Percentiles rank a stretch among this genome's conserved stretches.
These are phyloP conservation scores for Cinnamomum chago DNA, from an alignment of 164 flowering plant species.

Conservation along the genomic window DNA sequence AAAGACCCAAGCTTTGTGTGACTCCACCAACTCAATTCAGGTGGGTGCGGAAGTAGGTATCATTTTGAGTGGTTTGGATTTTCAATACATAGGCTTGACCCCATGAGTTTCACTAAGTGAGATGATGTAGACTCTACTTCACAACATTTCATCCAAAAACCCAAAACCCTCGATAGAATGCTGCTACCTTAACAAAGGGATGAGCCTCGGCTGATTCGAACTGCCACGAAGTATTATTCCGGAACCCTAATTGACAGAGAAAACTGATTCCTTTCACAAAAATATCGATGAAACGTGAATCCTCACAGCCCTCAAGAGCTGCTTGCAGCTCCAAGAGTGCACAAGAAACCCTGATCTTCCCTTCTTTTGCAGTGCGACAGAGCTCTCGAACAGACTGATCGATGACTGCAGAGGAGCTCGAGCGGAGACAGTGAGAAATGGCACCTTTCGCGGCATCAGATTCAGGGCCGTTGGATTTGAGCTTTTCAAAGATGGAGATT, in stretches of 20 bases:
- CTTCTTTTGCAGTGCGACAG: slow-evolving; percentile 62
- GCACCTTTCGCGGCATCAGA: slow-evolving; percentile 52
- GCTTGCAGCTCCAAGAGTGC: slow-evolving; percentile 84
- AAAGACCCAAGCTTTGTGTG: too few species aligned
- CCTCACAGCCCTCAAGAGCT: slow-evolving; percentile 56
- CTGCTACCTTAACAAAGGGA: slow-evolving; percentile 68
- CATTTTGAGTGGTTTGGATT: too few species aligned
- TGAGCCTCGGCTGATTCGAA: slow-evolving; percentile 43
- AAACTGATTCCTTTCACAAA: slow-evolving; percentile 72
- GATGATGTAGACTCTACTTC: too few species aligned
- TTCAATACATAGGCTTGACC: too few species aligned
- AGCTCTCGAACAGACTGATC: slow-evolving; percentile 85
- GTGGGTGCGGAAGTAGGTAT: too few species aligned
- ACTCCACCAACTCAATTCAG: too few species aligned
- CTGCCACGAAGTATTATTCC: slow-evolving; percentile 26
- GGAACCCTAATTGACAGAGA: slow-evolving; percentile 50
- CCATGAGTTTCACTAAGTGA: too few species aligned
- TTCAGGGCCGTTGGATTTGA: slow-evolving; percentile 48
- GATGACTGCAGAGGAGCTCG: slow-evolving; percentile 57
- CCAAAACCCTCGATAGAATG: not conserved
- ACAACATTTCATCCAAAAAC: not conserved
- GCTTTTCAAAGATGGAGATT: slow-evolving; percentile 69
- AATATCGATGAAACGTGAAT: slow-evolving; percentile 38
- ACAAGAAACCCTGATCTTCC: slow-evolving; percentile 33
- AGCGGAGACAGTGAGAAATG: slow-evolving; percentile 56